Evolutionary conservation across 306 rosid species (phyloP), one percentile per base, ranked within the genome.

Genomic region (Sicyos baderoa): DNA sequence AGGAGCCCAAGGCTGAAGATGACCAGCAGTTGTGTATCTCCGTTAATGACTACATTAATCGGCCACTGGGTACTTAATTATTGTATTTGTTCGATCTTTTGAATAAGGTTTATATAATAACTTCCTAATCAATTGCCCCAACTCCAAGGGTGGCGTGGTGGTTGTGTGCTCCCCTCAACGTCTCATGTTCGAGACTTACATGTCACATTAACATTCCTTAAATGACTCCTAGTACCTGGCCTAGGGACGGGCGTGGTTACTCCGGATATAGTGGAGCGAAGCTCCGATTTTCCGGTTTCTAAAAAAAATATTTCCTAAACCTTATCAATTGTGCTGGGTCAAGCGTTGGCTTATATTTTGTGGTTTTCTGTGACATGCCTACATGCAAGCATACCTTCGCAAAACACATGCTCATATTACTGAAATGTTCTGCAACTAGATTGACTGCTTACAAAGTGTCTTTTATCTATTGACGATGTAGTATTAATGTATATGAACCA

Each of bases 1-100:
- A 92, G 98, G 98, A 92, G 83, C 79, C 88, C 48, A 82, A 82
- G 58, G 84, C 88, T 70, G 96, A 89, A n/a, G 79, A 64, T 63
- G 96, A 92, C 76, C 68, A 82, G 2, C 87, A 83, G 35, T 76
- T 89, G 44, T 89, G 95, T 75, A 82, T 72, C 81, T 84, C 88
- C 5, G 89, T 89, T 44, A 92, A 92, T 74, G 84, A 82, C 83
- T 82, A 73, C 87, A 71, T 92, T 51, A 92, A 86, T 79, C 86
- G 77, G 73, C 91, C 95, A 72, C 69, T 92, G 72, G 96, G 98
- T 84, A 82, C 29, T 37, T 57, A 56, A 40, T 56, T 66, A 7
- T 47, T 49, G 55, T 68, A 68, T 68, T 53, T 54, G 23, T 40
- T 50, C 7, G 17, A 42, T 63, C 27, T 63, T 27, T 53, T 63